These are phyloP conservation scores for Candida sanyaensis DNA, from an alignment of 1,139 yeast genomes.

Conservation along the genomic window DNA sequence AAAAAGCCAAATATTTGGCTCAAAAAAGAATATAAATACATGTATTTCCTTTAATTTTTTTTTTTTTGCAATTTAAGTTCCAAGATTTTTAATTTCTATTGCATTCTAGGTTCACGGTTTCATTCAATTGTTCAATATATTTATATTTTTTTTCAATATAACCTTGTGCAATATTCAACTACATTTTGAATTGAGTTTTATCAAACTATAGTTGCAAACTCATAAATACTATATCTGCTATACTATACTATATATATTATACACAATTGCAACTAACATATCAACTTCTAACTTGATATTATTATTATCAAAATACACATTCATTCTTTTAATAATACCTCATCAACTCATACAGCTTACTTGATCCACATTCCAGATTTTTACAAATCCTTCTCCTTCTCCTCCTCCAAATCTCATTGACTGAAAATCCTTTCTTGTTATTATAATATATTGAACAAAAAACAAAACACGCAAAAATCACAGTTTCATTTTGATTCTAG, in stretches of 20 bases:
- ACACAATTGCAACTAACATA: not conserved
- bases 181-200: no score
- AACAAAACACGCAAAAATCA: no score
- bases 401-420: not conserved
- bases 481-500: no score
- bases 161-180: no score
- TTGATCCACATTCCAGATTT: not conserved
- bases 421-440: not conserved
- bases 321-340: not conserved
- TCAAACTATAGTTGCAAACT: no score
- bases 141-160: not conserved
- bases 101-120: no score
- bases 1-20: not conserved
- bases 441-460: no score
- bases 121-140: not conserved
- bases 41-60: not conserved
- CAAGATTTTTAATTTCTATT: not conserved
- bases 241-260: no score
- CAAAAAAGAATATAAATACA: slow-evolving; percentile 1
- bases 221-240: no score
- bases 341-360: not conserved
- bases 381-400: not conserved
- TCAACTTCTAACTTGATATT: slow-evolving; percentile 1
- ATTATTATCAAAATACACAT: no score
- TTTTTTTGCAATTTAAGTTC: not conserved